Conservation (phyloP, 2,329 filamentous ascomycete species). For the Pyrenophora teres region DNA sequence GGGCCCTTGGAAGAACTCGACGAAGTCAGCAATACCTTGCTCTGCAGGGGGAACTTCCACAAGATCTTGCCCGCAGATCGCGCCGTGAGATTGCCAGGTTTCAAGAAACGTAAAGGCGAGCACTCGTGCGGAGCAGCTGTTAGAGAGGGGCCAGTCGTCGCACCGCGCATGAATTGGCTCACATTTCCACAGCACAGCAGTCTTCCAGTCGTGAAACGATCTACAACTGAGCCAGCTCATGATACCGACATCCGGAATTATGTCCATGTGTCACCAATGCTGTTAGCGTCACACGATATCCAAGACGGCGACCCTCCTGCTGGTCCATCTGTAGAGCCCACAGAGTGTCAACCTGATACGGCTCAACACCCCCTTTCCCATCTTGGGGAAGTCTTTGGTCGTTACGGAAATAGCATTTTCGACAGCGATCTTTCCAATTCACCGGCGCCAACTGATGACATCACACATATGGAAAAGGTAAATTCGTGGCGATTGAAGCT, state of each 20-base stretch:
- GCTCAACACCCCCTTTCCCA: not conserved
- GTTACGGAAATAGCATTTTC: constrained; percentile 5
- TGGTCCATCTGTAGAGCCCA: too few relatives aligned
- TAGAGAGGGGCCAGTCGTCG: not conserved
- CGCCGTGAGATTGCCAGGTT: constrained; percentile 7
- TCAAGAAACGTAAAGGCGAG: constrained; percentile 10
- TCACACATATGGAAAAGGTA: not conserved
- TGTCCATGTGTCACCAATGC: too few relatives aligned
- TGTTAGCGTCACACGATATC: too few relatives aligned
- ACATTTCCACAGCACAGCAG: not conserved
- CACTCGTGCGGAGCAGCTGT: constrained; percentile 4
- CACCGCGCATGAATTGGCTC: not conserved
- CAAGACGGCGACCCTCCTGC: too few relatives aligned
- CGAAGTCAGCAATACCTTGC: constrained; percentile 16
- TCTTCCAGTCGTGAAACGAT: too few relatives aligned
- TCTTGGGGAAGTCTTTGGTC: constrained; percentile 9
- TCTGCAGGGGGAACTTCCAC: constrained; percentile 1
- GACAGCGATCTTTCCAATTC: not conserved
- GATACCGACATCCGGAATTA: too few relatives aligned
- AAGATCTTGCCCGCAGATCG: constrained; percentile 12
- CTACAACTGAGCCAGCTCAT: too few relatives aligned
- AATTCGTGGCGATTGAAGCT: constrained; percentile 18
- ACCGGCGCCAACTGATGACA: not conserved
- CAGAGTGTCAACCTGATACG: too few relatives aligned
- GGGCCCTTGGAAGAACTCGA: constrained; percentile 28